These are phyloP conservation scores for Zymoseptoria crescenta DNA, from an alignment of 2,329 filamentous ascomycete genomes.

Conservation along the genomic window DNA sequence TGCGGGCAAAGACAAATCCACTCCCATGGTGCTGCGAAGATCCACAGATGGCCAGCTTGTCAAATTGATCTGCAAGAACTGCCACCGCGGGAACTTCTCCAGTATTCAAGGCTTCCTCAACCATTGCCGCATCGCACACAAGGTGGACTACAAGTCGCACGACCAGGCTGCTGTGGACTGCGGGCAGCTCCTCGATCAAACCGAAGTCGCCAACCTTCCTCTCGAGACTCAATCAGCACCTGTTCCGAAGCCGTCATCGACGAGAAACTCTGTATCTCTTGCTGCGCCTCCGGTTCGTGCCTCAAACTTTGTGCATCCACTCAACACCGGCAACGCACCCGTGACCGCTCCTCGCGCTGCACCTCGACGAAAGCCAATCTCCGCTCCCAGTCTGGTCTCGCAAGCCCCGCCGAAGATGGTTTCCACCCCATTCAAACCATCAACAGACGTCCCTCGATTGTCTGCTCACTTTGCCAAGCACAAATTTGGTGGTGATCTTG, in stretches of 20 bases:
- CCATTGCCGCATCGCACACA: constrained; percentile 93
- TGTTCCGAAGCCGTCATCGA: constrained; percentile 11
- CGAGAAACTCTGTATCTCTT: neutral
- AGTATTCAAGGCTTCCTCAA: constrained; percentile 99
- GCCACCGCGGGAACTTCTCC: constrained; percentile 82
- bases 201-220: constrained; percentile 40
- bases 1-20: constrained; percentile 59
- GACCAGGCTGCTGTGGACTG: constrained; percentile 86
- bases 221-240: constrained; percentile 19
- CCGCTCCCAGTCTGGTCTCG: constrained; percentile 1
- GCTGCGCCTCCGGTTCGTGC: neutral
- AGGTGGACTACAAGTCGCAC: constrained; percentile 88
- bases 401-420: constrained; percentile 2
- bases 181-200: constrained; percentile 70
- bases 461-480: constrained; percentile 34
- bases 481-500: constrained; percentile 34
- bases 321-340: constrained; percentile 17
- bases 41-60: constrained; percentile 75
- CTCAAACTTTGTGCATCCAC: constrained; percentile 23
- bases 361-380: constrained; percentile 9
- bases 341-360: constrained; percentile 10
- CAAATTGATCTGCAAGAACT: constrained; percentile 81
- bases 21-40: constrained; percentile 76
- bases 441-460: constrained; percentile 36
- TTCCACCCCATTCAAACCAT: constrained; percentile 27